Evolutionary conservation across 2,329 filamentous ascomycete genomes (phyloP).

Genomic region (Neobulgaria alba): DNA sequence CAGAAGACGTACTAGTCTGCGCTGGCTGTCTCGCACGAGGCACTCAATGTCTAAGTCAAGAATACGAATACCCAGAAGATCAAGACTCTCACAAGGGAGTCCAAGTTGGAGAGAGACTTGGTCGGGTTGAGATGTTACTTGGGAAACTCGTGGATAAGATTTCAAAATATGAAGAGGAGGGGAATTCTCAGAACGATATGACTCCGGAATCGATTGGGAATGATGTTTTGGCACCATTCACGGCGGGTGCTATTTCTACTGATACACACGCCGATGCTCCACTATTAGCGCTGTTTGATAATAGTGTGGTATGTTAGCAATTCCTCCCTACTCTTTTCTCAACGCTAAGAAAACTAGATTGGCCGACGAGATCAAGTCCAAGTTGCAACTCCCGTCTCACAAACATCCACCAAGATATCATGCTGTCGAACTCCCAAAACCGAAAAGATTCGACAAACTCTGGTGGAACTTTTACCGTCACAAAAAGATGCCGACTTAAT

Average conservation of each 20-base stretch:
- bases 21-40: conserved; percentile 37
- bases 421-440: conserved; percentile 18
- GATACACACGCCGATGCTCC: conserved; percentile 11
- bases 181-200: conserved; percentile 20
- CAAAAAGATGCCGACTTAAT: conserved; percentile 23
- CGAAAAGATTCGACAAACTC: conserved; percentile 22
- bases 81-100: conserved; percentile 18
- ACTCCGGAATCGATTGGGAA: conserved; percentile 24
- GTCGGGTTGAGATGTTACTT: conserved; percentile 23
- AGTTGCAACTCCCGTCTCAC: conserved; percentile 16
- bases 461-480: conserved; percentile 24
- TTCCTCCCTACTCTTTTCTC: too few relatives aligned
- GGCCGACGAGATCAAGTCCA: conserved; percentile 19
- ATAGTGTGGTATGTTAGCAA: too few relatives aligned
- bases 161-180: conserved; percentile 22
- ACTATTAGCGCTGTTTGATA: conserved; percentile 26
- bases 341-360: conserved; percentile 12
- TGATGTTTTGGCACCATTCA: conserved; percentile 22
- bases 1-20: conserved; percentile 34
- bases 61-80: conserved; percentile 28
- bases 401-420: conserved; percentile 7
- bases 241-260: conserved; percentile 7
- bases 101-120: conserved; percentile 26
- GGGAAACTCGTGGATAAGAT: conserved; percentile 25
- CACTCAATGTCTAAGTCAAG: conserved; percentile 26